Percentiles rank a stretch among this genome's conserved stretches.
These are phyloP conservation scores for Candida qinlingensis DNA, from an alignment of 805 yeast species.

Conservation along the genomic window DNA sequence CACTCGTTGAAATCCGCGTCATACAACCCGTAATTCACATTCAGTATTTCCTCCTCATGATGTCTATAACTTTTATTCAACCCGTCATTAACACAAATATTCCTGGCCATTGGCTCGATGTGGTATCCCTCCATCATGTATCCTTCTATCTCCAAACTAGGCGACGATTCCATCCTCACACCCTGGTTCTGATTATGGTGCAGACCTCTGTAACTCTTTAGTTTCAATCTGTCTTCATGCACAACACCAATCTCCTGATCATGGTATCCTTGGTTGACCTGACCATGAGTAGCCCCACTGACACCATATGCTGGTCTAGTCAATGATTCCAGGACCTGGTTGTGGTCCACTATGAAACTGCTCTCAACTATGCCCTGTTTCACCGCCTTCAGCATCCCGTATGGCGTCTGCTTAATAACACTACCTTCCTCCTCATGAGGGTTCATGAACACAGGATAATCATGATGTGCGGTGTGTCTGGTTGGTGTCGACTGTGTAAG, in stretches of 20 bases:
- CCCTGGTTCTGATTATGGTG: not conserved
- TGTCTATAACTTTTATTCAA: constrained; percentile 18
- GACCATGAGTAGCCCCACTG: not conserved
- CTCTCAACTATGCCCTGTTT: constrained; percentile 16
- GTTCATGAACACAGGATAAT: constrained; percentile 22
- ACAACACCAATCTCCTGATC: not conserved
- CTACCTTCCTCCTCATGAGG: constrained; percentile 18
- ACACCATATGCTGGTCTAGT: not conserved
- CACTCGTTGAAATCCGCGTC: constrained; percentile 22
- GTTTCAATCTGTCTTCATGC: not conserved
- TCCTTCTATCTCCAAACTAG: constrained; percentile 21
- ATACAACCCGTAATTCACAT: constrained; percentile 22
- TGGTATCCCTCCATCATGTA: constrained; percentile 24
- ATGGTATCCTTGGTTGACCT: not conserved
- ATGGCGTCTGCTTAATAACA: constrained; percentile 22
- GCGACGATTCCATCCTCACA: constrained; percentile 12
- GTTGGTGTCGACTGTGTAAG: constrained; percentile 1
- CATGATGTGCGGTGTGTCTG: not conserved
- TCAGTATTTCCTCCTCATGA: constrained; percentile 22
- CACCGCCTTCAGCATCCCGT: constrained; percentile 19
- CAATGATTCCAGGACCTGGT: constrained; percentile 9
- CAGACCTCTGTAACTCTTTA: not conserved
- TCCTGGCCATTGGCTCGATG: not conserved
- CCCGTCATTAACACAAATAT: not conserved
- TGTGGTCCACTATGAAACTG: constrained; percentile 8